A percentile compares a stretch with the other conserved stretches of the same genome.
These are phyloP conservation scores for Fusarium pseudocircinatum DNA, from an alignment of 2,329 filamentous ascomycete species.

Conservation along the genomic window DNA sequence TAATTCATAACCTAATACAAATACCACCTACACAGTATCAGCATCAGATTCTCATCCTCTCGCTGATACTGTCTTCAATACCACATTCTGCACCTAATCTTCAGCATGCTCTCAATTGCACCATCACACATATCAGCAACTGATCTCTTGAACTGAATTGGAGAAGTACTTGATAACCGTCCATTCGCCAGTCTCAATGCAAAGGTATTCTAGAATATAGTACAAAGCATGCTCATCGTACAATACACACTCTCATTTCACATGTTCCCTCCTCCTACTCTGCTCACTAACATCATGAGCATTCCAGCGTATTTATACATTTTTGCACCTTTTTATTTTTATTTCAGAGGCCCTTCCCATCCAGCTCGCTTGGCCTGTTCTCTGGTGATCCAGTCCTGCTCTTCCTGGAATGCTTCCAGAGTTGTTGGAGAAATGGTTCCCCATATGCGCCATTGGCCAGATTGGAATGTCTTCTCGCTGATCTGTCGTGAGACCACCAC, in stretches of 20 bases:
- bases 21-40: neutral
- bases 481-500: conserved; percentile 66
- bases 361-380: conserved; percentile 49
- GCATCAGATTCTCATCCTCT: too few species aligned
- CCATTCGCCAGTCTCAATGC: conserved; percentile 39
- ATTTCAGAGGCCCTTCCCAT: conserved; percentile 40
- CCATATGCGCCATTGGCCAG: conserved; percentile 70
- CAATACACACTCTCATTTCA: conserved; percentile 42
- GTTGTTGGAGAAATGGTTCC: conserved; percentile 68
- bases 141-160: conserved; percentile 18
- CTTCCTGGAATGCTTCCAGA: conserved; percentile 51
- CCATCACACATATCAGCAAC: neutral
- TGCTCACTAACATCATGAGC: neutral
- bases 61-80: too few species aligned
- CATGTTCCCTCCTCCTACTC: conserved; percentile 5
- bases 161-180: conserved; percentile 36
- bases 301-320: neutral
- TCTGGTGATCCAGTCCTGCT: conserved; percentile 48
- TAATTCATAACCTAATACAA: neutral
- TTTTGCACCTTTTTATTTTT: conserved; percentile 6
- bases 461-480: conserved; percentile 57
- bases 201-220: conserved; percentile 40
- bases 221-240: conserved; percentile 44
- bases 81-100: neutral
- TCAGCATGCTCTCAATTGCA: neutral